These are phyloP conservation scores for Mucor velutinosus DNA, from an alignment of 371 early-diverging fungal species.

Conservation along the genomic window DNA sequence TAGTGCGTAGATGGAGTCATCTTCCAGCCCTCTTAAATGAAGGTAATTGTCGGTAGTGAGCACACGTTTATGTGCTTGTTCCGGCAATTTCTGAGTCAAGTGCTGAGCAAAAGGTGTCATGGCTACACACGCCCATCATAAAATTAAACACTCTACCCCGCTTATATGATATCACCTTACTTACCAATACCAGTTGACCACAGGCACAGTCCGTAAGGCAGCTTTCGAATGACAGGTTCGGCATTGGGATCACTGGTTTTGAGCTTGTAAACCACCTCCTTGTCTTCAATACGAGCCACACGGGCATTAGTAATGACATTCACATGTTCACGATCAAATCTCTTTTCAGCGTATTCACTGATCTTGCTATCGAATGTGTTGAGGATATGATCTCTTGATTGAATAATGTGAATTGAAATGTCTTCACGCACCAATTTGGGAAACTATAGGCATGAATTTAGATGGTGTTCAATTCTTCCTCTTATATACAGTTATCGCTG, in stretches of 20 bases:
- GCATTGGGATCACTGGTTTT: slow-evolving; percentile 27
- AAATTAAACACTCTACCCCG: not conserved
- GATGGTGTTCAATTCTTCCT: not conserved
- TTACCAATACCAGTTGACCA: slow-evolving; percentile 88
- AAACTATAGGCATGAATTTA: slow-evolving; percentile 40
- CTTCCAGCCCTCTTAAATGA: slow-evolving; percentile 65
- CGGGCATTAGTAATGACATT: slow-evolving; percentile 74
- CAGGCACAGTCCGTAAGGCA: slow-evolving; percentile 75
- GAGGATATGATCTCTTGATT: slow-evolving; percentile 78
- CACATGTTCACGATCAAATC: slow-evolving; percentile 76
- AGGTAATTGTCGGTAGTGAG: slow-evolving; percentile 73
- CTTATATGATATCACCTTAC: not conserved
- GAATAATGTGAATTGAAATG: slow-evolving; percentile 69
- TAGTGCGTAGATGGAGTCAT: slow-evolving; percentile 76
- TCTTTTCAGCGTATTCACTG: slow-evolving; percentile 66
- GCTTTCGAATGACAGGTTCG: slow-evolving; percentile 20
- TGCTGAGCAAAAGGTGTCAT: slow-evolving; percentile 68
- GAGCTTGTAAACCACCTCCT: slow-evolving; percentile 51
- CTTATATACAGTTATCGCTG: not conserved
- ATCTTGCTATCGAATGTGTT: slow-evolving; percentile 80
- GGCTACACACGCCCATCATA: slow-evolving; percentile 26
- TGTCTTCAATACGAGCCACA: slow-evolving; percentile 62
- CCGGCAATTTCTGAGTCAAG: slow-evolving; percentile 48
- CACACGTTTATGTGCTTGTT: slow-evolving; percentile 65
- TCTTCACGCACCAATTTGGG: slow-evolving; percentile 66